These are phyloP conservation scores for Jaltomata sinuosa DNA, from an alignment of 257 asterid genomes.

Conservation along the genomic window DNA sequence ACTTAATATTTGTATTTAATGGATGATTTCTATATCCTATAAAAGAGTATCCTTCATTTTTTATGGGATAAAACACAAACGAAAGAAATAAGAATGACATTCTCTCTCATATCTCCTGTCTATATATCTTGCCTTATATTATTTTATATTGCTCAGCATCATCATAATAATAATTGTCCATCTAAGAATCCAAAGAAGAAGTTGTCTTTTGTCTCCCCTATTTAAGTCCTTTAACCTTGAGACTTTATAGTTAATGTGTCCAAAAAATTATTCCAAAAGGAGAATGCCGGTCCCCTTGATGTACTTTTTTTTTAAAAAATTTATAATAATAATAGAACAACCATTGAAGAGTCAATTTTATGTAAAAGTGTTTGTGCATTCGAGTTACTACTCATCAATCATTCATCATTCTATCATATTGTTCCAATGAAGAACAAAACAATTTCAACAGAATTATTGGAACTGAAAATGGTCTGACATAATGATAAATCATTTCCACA, in stretches of 20 bases:
- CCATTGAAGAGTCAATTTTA: neutral
- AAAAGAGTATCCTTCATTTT: no score
- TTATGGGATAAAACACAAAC: no score
- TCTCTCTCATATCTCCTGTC: no score
- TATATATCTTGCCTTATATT: no score
- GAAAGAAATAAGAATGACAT: no score
- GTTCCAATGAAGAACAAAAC: neutral
- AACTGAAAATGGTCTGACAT: neutral
- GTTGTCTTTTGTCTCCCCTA: neutral
- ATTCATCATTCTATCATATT: neutral
- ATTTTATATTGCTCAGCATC: no score
- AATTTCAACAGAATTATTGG: neutral
- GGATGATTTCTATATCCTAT: no score
- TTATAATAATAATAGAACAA: neutral
- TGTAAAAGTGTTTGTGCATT: neutral
- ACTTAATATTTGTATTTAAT: no score
- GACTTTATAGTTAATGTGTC: neutral
- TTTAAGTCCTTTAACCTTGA: neutral
- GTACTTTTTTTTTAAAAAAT: neutral
- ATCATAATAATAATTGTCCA: neutral
- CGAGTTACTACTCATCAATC: neutral
- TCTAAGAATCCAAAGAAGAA: neutral
- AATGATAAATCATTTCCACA: neutral
- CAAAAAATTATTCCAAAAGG: neutral
- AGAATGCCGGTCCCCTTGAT: neutral